Base-by-base conservation (phyloP, 768 basidiomycete species). In the Strobilomyces echinocephalus region DNA sequence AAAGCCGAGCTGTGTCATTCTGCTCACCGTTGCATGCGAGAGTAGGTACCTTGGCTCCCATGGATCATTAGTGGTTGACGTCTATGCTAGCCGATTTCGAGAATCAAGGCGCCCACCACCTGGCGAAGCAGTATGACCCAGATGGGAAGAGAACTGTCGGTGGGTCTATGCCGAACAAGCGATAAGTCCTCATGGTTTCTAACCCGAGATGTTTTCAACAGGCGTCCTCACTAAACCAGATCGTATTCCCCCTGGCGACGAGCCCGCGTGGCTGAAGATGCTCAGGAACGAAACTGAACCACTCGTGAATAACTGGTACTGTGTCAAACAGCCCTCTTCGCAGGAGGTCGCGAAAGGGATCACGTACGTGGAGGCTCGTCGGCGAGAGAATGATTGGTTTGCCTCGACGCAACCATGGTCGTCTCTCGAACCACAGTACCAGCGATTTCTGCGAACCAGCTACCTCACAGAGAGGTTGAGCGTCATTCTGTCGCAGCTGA, bases 81-180 rank as follows among this genome's bases (percentile, higher is more conserved):
- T 16, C 16, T 36, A 7, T 4, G 5, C 14, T 36, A 36, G 35
- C 87, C 48, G 87, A 91, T 56, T 87, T 87, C 18, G 85, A 90
- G 59, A 91, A 88, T 39, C 88, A 91, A 64, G 84, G 83, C 0
- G 88, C 88, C 0, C 82, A 85, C 53, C 72, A 77, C n/a, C 70
- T 91, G 0, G 81, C 85, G 0, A 84, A 82, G 60, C 46, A 70
- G 14, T 69, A 77, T 45, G 87, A 90, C 56, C 80, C 82, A 0
- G 69, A 79, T 1, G 87, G 88, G 0, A 76, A 75, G 46, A 76
- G 87, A 5, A 91, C 87, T 0, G 84, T 56, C 60, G 0, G 78
- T 85, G 68, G 30, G 30, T 30, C 30, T 67, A 46, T 1, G 63
- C 53, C 0, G 1, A 33, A 30, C 6, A 7, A 9, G 30, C 30